Percentiles rank a stretch among this genome's conserved stretches.
Conservation (phyloP, 345 rosid genomes). For the Rhizophora mangle region DNA sequence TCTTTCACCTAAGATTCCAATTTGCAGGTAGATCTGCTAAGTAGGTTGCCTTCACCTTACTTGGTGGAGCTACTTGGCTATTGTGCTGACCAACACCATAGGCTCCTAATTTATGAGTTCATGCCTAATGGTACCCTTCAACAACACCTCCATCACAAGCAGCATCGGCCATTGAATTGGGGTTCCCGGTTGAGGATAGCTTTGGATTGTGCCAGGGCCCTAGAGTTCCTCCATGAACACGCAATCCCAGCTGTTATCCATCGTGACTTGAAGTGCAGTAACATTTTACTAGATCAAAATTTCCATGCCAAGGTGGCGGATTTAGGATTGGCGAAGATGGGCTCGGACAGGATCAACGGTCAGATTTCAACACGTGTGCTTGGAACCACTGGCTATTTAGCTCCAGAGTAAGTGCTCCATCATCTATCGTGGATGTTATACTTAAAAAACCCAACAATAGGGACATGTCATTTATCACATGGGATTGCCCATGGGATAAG, state of each 20-base stretch:
- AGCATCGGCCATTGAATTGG: conserved; percentile 54
- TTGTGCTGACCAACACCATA: conserved; percentile 86
- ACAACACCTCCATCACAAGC: conserved; percentile 51
- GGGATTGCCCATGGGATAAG: conserved; percentile 27
- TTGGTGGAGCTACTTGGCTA: conserved; percentile 85
- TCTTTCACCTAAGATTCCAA: not conserved
- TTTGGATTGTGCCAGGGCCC: conserved; percentile 77
- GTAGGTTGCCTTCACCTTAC: conserved; percentile 75
- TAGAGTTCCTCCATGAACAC: conserved; percentile 82
- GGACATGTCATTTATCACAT: conserved; percentile 19
- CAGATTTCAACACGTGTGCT: conserved; percentile 65
- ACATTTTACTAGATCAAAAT: conserved; percentile 56
- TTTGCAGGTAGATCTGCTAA: conserved; percentile 79
- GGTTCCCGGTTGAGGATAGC: conserved; percentile 70
- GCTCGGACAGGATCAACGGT: conserved; percentile 67
- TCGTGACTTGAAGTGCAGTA: conserved; percentile 77
- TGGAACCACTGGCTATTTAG: conserved; percentile 76
- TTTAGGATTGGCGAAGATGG: conserved; percentile 77
- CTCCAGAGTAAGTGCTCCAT: conserved; percentile 80
- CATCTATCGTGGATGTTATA: conserved; percentile 8
- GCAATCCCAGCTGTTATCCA: conserved; percentile 67
- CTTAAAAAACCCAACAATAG: not conserved
- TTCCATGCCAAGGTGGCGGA: conserved; percentile 69
- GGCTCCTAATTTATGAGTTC: conserved; percentile 65
- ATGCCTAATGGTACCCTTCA: conserved; percentile 75